Conservation (phyloP, 2,329 filamentous ascomycete genomes). For the Boeremia exigua region DNA sequence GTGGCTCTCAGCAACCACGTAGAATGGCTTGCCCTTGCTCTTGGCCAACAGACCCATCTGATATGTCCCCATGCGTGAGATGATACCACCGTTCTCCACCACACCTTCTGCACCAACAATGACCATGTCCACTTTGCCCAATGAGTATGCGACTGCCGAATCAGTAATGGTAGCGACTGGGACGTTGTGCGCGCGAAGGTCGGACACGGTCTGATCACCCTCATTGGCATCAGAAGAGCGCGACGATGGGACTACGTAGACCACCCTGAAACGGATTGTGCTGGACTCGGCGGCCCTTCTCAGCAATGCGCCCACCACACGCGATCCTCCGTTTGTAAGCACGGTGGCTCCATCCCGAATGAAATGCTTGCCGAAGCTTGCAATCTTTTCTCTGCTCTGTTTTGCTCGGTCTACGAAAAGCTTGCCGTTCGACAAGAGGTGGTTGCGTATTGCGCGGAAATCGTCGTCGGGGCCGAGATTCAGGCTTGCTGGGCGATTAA, state of each 20-base stretch:
- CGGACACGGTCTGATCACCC: constrained; percentile 72
- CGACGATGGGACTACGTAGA: constrained; percentile 64
- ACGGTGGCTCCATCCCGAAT: constrained; percentile 80
- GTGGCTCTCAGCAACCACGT: constrained; percentile 92
- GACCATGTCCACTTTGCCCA: constrained; percentile 74
- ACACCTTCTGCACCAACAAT: constrained; percentile 80
- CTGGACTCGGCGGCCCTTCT: constrained; percentile 72
- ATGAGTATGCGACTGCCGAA: constrained; percentile 77
- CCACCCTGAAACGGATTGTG: constrained; percentile 76
- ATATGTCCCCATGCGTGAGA: constrained; percentile 84
- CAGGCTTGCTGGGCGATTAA: constrained; percentile 59
- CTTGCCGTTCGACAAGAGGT: constrained; percentile 83
- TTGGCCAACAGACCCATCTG: constrained; percentile 85
- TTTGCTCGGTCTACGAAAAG: constrained; percentile 88
- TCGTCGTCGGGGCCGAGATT: constrained; percentile 62
- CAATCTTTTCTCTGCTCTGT: constrained; percentile 82
- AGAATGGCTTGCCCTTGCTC: constrained; percentile 76
- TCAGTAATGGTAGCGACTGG: constrained; percentile 82
- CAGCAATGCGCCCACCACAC: constrained; percentile 81
- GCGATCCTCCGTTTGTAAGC: constrained; percentile 87
- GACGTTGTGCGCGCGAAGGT: constrained; percentile 75
- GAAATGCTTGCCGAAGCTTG: constrained; percentile 77
- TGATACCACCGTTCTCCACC: constrained; percentile 90
- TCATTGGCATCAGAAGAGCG: constrained; percentile 56
- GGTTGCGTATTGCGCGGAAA: constrained; percentile 82